A percentile compares a stretch with the other conserved stretches of the same genome.
Conservation (phyloP, 2,329 filamentous ascomycete genomes). For the Lachnum nothofagi region DNA sequence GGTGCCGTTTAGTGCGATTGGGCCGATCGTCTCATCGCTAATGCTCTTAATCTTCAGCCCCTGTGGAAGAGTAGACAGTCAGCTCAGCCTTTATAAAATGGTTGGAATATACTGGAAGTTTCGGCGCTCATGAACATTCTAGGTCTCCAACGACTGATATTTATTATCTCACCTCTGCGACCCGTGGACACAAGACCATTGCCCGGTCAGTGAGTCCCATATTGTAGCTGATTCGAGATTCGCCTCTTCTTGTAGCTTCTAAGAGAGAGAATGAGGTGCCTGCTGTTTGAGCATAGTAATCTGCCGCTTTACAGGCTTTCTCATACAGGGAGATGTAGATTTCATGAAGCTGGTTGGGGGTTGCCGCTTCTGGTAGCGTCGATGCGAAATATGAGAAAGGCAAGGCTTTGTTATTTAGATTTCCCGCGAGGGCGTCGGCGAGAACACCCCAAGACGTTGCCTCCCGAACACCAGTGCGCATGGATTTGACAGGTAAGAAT, state of each 20-base stretch:
- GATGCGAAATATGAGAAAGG: slow-evolving; percentile 31
- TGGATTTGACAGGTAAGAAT: slow-evolving; percentile 60
- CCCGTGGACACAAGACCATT: slow-evolving; percentile 52
- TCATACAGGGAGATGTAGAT: slow-evolving; percentile 26
- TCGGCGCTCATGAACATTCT: too few relatives aligned
- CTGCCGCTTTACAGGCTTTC: slow-evolving; percentile 16
- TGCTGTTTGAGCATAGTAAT: not conserved
- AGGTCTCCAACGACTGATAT: too few relatives aligned
- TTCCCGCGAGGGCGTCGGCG: slow-evolving; percentile 36
- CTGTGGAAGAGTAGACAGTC: not conserved
- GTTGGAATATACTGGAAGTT: too few relatives aligned
- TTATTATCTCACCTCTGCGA: slow-evolving; percentile 42
- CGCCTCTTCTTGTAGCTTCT: not conserved
- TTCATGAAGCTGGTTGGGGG: slow-evolving; percentile 20
- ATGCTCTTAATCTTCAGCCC: slow-evolving; percentile 34
- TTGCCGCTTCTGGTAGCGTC: slow-evolving; percentile 15
- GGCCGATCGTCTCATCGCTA: slow-evolving; percentile 24
- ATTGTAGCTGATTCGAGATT: slow-evolving; percentile 57
- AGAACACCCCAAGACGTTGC: slow-evolving; percentile 46
- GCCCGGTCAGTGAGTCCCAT: slow-evolving; percentile 51
- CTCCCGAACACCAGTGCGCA: slow-evolving; percentile 46
- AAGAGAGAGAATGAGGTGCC: not conserved
- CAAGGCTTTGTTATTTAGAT: slow-evolving; percentile 17
- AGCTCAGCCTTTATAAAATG: too few relatives aligned
- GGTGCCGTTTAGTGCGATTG: slow-evolving; percentile 52